phyloP scores from a whole-genome alignment of 164 flowering plant genomes.

The Vitis riparia region DNA sequence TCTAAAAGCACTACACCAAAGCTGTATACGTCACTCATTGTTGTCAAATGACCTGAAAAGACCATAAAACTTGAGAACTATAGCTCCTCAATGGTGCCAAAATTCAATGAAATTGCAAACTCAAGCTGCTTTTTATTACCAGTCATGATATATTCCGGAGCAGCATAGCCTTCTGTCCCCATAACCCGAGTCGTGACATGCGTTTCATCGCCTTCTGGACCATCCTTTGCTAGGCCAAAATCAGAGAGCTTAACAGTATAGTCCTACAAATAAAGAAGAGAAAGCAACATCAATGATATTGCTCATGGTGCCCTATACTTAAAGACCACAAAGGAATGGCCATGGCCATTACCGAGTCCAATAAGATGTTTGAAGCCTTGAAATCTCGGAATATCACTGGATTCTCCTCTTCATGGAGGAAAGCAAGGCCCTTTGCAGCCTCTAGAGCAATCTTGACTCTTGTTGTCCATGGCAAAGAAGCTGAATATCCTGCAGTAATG shows the following conservation, averaged over 20 bases:
- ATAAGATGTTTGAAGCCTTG: constrained; percentile 79
- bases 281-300: not conserved
- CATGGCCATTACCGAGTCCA: constrained; percentile 55
- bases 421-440: constrained; percentile 87
- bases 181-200: constrained; percentile 76
- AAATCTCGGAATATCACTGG: constrained; percentile 86
- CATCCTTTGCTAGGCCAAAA: constrained; percentile 87
- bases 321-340: not conserved
- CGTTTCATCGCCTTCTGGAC: constrained; percentile 73
- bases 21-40: constrained; percentile 84
- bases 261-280: constrained; percentile 47
- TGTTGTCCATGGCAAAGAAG: constrained; percentile 71
- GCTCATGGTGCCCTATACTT: not conserved
- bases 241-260: constrained; percentile 80
- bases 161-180: constrained; percentile 95
- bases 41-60: constrained; percentile 79
- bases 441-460: constrained; percentile 81
- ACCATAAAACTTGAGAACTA: not conserved
- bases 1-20: constrained; percentile 88
- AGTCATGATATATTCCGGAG: constrained; percentile 83
- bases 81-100: no score
- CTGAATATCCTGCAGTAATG: constrained; percentile 49
- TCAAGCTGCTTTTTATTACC: constrained; percentile 28
- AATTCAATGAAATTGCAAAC: not conserved
- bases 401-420: constrained; percentile 75